Evolutionary conservation across 352 stramenopile genomes (phyloP), one percentile per base, ranked within the genome.

Genomic region (Phytophthora vignae): DNA sequence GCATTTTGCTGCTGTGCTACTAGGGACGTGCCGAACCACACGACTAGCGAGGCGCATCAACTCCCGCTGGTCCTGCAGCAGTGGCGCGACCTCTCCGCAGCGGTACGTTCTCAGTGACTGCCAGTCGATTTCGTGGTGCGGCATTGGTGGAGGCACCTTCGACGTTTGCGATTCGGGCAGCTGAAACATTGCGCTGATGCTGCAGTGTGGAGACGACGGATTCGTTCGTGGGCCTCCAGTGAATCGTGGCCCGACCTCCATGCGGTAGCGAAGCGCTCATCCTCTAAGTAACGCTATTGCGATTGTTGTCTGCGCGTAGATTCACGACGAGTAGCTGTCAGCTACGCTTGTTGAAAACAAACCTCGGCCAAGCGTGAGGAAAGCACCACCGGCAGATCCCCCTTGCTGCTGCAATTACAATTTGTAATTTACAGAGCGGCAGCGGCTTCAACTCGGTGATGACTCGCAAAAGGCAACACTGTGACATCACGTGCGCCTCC

Each of bases 11-110:
- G 44, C 55, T 64, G 19, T 60, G 36, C 36, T 42, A 27, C 6
- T 48, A 92, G 85, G 85, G 71, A 91, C 46, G 82, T 91, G 27
- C 75, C 83, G 12, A 83, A 82, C 74, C 74, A 85, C 65, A 81
- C 73, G 33, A 90, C 79, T 1, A 80, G 79, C 29, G 82, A 87
- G 65, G 73, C 71, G 55, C 73, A 81, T 44, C 81, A 90, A 55
- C 67, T 93, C 1, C 78, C 82, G 1, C 58, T 79, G 12, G 82
- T 87, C 19, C 52, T 93, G 52, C 62, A 78, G 55, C 82, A 91
- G 38, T 93, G 85, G 85, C 71, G 57, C 17, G 77, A 82, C 54
- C 57, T 93, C 19, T 76, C 85, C 14, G 71, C 81, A n/a, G 85
- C 83, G 72, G 85, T 93, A 81, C 9, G 10, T 42, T 4, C 4